phyloP scores from a whole-genome alignment of 768 basidiomycete species.

The Suillus hirtellus region DNA sequence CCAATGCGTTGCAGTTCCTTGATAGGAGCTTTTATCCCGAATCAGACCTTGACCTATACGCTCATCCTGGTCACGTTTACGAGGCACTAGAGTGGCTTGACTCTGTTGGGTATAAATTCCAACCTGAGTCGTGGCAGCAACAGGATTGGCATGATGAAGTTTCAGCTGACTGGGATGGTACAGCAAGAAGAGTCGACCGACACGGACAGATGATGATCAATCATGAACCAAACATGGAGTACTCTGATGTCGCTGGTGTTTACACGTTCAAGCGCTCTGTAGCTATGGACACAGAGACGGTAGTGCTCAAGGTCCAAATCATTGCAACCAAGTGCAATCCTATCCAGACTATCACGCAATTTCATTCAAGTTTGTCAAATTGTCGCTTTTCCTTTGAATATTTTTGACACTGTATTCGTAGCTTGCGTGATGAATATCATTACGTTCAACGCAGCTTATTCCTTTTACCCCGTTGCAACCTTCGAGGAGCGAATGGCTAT shows the following conservation, averaged over 20 bases:
- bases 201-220: background rate
- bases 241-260: conserved; percentile 15
- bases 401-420: conserved; percentile 13
- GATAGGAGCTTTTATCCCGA: conserved; percentile 43
- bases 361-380: conserved; percentile 46
- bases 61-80: conserved; percentile 31
- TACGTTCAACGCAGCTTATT: conserved; percentile 40
- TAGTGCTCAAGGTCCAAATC: conserved; percentile 39
- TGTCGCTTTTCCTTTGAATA: background rate
- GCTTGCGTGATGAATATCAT: conserved; percentile 49
- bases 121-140: conserved; percentile 11
- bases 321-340: conserved; percentile 35
- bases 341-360: conserved; percentile 40
- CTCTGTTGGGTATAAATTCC: conserved; percentile 32
- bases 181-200: conserved; percentile 8
- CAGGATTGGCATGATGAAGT: conserved; percentile 18
- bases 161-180: conserved; percentile 21
- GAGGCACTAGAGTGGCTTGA: conserved; percentile 36
- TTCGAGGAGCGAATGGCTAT: conserved; percentile 36
- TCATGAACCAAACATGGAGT: background rate
- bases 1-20: conserved; percentile 53
- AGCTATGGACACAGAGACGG: background rate
- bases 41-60: conserved; percentile 56
- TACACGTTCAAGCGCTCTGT: conserved; percentile 27
- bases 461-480: conserved; percentile 42